Base-by-base conservation (phyloP, 225 moss, liverwort and hornwort genomes). In the Climacium dendroides region DNA sequence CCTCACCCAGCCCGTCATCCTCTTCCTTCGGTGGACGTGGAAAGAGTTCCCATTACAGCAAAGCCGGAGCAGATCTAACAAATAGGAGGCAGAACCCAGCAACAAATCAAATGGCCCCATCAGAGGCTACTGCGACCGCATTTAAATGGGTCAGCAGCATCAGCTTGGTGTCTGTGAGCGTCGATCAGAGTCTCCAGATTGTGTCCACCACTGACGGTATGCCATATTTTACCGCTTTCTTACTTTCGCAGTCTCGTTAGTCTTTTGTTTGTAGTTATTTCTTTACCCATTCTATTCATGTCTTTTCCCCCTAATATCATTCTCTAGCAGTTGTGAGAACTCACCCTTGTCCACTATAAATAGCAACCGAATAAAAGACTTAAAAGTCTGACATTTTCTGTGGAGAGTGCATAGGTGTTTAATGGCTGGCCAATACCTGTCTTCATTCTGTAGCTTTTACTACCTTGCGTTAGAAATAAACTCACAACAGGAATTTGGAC, bases 141-240 rank as follows among this genome's bases (percentile, higher is more conserved):
- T 94, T 97, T 52, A 95, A 97, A 73, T 99, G 97, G 97, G 96
- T 99, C 64, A 95, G 95, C 82, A 97, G 96, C 85, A 92, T 99
- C 82, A 99, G 94, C 89, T 93, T 99, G 86, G 94, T 96, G 48
- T 96, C 96, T 64, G 90, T 99, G 74, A 94, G 92, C 41, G 94
- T 94, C 80, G 99, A 97, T 64, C 97, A 99, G 70, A 90, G 90
- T 90, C 93, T 99, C 63, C 99, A 99, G 90, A 93, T 95, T 82
- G 92, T 99, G 74, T 95, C 93, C 74, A 88, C 92, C 74, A 89
- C 89, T 69, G 99, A 99, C 64, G 91, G 93, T 92, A 91, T 70
- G 85, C 75, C 64, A 85, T 77, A 29, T 41, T 39, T n/a, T 50
- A 62, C 75, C 57, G 28, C 78, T 57, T 57, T 8, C 37, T 78